Evolutionary conservation across 805 yeast species (phyloP), one percentile per base, ranked within the genome.

Genomic region (Metschnikowia lochheadii): DNA sequence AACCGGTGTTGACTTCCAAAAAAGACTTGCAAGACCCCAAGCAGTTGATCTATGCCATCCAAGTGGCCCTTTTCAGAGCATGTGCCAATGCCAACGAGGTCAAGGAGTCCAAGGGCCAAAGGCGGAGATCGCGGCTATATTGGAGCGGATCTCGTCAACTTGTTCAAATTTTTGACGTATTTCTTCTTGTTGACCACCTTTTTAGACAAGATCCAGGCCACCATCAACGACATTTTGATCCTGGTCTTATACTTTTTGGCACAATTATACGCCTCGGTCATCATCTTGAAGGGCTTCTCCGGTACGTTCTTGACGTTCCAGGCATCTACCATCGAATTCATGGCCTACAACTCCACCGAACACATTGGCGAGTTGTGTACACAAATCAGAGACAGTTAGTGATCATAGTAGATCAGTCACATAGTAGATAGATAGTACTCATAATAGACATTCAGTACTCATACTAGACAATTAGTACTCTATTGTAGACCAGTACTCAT

Each of bases 271-370:
- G 61, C 55, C 14, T 85, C 88, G 0, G 60, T 61, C 17, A 78
- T 81, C 54, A 78, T 89, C 58, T 63, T 72, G 58, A 92, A 89
- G 60, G 77, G 78, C 49, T 87, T 82, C 68, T 79, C 88, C 15
- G 85, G 90, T 51, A 73, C 78, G 38, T 90, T 90, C 70, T 73
- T 88, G 65, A 85, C 84, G 56, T 79, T 77, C 62, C 78, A 78
- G 31, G 76, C 84, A 46, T 69, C 85, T 33, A 68, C 80, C 10
- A 70, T 85, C 10, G 71, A 72, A 8, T 68, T 74, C 49, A 73
- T 80, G 49, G 76, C 76, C 40, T 64, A 63, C 45, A 63, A 83
- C 54, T 69, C 85, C 55, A 66, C 72, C 23, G 70, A 69, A 38
- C 55, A 59, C 50, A 63, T 70, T 56, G 67, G 75, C 43, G 62